Base-by-base conservation (phyloP, 2,329 filamentous ascomycete species). In the Nigrospora sphaerica region DNA sequence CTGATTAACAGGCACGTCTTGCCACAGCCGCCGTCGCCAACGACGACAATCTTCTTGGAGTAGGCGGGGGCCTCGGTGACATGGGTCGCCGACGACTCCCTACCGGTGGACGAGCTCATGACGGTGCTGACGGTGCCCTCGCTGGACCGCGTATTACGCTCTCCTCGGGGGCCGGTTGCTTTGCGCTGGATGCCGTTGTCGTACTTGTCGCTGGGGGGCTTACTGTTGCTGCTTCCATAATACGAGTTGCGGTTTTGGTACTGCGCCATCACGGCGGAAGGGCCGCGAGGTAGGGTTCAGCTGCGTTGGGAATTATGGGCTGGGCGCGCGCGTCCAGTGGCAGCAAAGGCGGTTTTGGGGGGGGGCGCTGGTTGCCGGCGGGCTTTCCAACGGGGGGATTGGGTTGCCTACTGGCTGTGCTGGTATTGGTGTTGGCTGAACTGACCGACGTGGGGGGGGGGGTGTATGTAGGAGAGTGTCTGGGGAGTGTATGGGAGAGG, bases 11-110 rank as follows among this genome's bases (percentile, higher is more conserved):
- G 75, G 74, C 93, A 98, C 10, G 93, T 98, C 82, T 98, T 98
- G 60, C 93, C 93, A 69, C 93, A 98, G 52, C 93, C 93, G 59
- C 93, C 93, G 67, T 98, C 93, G 52, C 93, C 93, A 39, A 98
- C 93, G 44, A 98, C 93, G 39, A 98, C 93, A 64, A 98, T 93
- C 78, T 98, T 98, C 77, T 98, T 98, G 56, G 92, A 97, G 71
- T 93, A 96, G 47, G 88, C 81, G 4, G 92, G 91, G 19, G 87
- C 88, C 63, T 95, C 89, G 42, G 92, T 96, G 68, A 92, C 80
- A 66, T 88, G 84, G 45, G 92, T 96, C 50, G 78, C 83, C 49
- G 86, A 81, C 41, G 87, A 91, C 66, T 91, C 84, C 61, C 83
- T 78, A 58, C 85, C 85, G 42, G 82, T 86, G 44, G 83, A 85